Percentiles rank a stretch among this genome's conserved stretches.
phyloP scores from a whole-genome alignment of 805 yeast species.

The Kuraishia piskuri region DNA sequence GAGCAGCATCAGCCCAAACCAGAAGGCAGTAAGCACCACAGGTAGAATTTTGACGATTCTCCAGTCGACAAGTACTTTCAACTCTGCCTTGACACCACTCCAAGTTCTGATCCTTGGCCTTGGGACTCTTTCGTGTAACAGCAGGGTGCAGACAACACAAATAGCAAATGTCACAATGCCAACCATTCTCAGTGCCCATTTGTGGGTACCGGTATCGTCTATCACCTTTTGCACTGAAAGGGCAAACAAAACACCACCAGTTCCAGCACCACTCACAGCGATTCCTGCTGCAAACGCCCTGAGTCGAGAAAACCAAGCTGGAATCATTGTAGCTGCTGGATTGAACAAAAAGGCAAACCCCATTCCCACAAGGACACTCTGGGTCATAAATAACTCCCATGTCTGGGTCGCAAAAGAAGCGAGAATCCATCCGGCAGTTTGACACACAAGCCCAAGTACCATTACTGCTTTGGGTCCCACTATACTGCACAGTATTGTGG shows the following conservation, averaged over 20 bases:
- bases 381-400: slow-evolving; percentile 46
- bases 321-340: slow-evolving; percentile 33
- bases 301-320: slow-evolving; percentile 39
- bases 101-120: slow-evolving; percentile 5
- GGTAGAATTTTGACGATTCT: slow-evolving; percentile 10
- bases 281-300: slow-evolving; percentile 42
- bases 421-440: slow-evolving; percentile 34
- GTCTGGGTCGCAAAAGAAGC: slow-evolving; percentile 34
- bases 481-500: slow-evolving; percentile 34
- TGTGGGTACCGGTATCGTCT: slow-evolving; percentile 28
- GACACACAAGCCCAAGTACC: slow-evolving; percentile 29
- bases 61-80: slow-evolving; percentile 8
- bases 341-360: slow-evolving; percentile 36
- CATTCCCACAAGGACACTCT: slow-evolving; percentile 41
- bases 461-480: slow-evolving; percentile 42
- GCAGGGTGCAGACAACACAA: slow-evolving; percentile 25
- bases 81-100: slow-evolving; percentile 8
- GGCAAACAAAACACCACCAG: slow-evolving; percentile 44
- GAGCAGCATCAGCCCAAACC: slow-evolving; percentile 26
- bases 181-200: slow-evolving; percentile 34
- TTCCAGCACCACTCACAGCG: slow-evolving; percentile 37
- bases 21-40: slow-evolving; percentile 11
- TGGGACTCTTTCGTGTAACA: slow-evolving; percentile 17
- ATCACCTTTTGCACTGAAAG: slow-evolving; percentile 32
- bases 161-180: slow-evolving; percentile 29